Conservation (phyloP, 306 rosid genomes). For the Astragalus glycyphyllos region DNA sequence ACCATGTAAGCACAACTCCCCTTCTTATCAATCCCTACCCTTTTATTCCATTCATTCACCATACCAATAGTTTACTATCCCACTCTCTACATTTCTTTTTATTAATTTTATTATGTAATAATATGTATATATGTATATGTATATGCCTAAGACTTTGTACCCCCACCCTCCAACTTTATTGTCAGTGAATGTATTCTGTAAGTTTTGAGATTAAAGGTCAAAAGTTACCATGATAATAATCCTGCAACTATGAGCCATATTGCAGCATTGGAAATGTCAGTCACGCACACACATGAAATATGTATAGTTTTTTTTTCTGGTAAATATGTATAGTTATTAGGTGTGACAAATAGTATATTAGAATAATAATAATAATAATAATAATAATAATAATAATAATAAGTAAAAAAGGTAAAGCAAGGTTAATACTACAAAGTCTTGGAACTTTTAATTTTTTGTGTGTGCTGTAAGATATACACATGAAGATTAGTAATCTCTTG, state of each 20-base stretch:
- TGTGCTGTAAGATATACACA: neutral
- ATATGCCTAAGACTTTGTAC: neutral
- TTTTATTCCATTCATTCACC: constrained; percentile 55
- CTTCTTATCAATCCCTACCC: constrained; percentile 23
- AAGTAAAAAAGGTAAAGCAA: constrained; percentile 22
- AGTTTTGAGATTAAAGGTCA: constrained; percentile 53
- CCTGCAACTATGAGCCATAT: constrained; percentile 43
- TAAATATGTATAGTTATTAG: constrained; percentile 1
- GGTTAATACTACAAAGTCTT: constrained; percentile 36
- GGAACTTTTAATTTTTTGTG: constrained; percentile 34
- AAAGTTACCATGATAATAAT: constrained; percentile 46
- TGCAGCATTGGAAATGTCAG: constrained; percentile 51
- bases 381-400: neutral
- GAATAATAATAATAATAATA: neutral
- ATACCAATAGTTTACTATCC: constrained; percentile 37
- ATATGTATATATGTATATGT: neutral
- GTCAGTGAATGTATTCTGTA: constrained; percentile 51
- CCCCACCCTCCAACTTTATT: constrained; percentile 26
- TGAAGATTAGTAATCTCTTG: too few relatives aligned
- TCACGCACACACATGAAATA: constrained; percentile 49
- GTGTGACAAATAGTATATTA: constrained; percentile 28
- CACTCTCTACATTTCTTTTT: constrained; percentile 38
- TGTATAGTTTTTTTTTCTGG: too few relatives aligned
- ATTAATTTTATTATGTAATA: too few relatives aligned
- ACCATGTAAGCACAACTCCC: constrained; percentile 35